phyloP scores from a whole-genome alignment of 225 moss, liverwort and hornwort genomes.

The Straminergon stramineum region DNA sequence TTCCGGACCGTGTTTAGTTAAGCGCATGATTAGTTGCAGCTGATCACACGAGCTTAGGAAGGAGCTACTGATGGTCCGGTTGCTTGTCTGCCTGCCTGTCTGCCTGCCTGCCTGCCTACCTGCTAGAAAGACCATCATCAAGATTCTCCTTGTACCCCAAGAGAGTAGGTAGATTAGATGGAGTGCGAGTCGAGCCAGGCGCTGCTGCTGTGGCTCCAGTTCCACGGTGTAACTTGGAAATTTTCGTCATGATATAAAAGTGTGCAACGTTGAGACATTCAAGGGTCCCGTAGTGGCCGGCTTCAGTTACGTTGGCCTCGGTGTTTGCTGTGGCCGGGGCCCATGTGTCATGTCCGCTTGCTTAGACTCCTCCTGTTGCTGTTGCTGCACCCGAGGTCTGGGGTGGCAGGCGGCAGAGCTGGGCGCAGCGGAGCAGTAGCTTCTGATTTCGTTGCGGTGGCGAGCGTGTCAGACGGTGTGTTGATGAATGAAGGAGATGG shows the following conservation, averaged over 20 bases:
- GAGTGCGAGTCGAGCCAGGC: conserved; percentile 1
- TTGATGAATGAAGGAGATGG: conserved; percentile 17
- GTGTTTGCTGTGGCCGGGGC: background rate
- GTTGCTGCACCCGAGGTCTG: conserved; percentile 2
- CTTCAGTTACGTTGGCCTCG: conserved; percentile 13
- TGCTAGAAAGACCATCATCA: conserved; percentile 9
- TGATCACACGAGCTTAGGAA: background rate
- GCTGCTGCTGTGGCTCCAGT: background rate
- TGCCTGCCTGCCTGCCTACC: background rate
- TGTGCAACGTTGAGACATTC: conserved; percentile 5
- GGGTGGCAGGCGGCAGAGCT: background rate
- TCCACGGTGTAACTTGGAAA: background rate
- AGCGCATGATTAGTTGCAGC: background rate
- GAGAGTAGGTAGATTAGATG: conserved; percentile 24
- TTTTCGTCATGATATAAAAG: conserved; percentile 2
- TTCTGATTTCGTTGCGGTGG: conserved; percentile 27
- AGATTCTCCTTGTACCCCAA: conserved; percentile 15
- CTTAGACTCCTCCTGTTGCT: background rate
- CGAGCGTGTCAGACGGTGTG: conserved; percentile 16
- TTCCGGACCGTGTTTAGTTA: background rate
- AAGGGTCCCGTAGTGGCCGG: conserved; percentile 11
- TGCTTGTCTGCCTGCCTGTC: background rate
- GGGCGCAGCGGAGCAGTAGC: background rate
- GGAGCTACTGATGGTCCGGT: background rate
- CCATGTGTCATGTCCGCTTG: conserved; percentile 23